These are phyloP conservation scores for Vitis hybrid DNA, from an alignment of 177 flowering plant species.

Conservation along the genomic window DNA sequence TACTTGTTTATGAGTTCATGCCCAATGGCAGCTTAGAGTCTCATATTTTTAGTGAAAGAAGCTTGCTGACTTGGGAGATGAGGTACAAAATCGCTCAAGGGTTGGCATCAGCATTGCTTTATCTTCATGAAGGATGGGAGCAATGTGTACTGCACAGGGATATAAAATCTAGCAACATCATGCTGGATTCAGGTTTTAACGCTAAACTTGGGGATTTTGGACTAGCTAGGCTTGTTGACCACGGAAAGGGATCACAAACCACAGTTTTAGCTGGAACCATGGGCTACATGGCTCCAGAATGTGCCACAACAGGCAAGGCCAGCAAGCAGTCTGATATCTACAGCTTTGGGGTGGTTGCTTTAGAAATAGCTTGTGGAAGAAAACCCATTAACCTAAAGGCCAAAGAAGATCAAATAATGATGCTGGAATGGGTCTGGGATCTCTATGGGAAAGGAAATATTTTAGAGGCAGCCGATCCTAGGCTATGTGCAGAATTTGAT, in stretches of 20 bases:
- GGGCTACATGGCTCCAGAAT: conserved; percentile 31
- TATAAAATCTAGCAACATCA: conserved; percentile 24
- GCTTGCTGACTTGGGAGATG: conserved; percentile 13
- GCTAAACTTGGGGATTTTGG: conserved; percentile 32
- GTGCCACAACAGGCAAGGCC: conserved; percentile 11
- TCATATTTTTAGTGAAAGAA: conserved; percentile 15
- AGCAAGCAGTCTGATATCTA: conserved; percentile 24
- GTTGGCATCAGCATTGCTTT: conserved; percentile 25
- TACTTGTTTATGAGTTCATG: conserved; percentile 38
- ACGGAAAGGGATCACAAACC: conserved; percentile 18
- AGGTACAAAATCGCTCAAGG: conserved; percentile 28
- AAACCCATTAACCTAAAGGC: conserved; percentile 6
- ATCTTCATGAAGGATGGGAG: conserved; percentile 30
- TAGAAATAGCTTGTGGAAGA: conserved; percentile 28
- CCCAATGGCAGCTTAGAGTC: conserved; percentile 36
- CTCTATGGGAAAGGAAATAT: conserved; percentile 23
- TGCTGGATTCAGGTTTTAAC: conserved; percentile 29
- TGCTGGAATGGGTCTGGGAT: conserved; percentile 37
- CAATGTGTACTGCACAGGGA: conserved; percentile 29
- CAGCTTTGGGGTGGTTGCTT: conserved; percentile 24
- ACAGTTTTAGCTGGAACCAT: conserved; percentile 25
- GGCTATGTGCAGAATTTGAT: conserved; percentile 17
- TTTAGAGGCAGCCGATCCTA: conserved; percentile 24
- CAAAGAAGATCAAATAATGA: neutral
- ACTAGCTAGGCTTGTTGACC: conserved; percentile 27